Evolutionary conservation across 73 alveolate genomes (phyloP).

Genomic region (Breviolum minutum): DNA sequence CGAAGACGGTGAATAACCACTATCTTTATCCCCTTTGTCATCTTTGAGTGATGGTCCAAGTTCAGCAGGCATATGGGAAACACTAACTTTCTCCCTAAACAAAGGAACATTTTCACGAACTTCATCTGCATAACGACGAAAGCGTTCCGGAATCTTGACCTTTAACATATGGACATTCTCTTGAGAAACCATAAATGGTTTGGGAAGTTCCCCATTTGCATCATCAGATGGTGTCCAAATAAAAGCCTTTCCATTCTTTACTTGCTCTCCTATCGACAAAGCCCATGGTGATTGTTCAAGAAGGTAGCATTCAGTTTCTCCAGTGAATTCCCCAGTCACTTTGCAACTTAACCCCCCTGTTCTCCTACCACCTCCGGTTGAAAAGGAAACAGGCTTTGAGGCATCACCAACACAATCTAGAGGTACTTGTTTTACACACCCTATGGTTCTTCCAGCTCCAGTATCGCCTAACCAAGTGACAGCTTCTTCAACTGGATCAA

Average conservation of each 20-base stretch:
- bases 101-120: conserved; percentile 8
- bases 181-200: conserved; percentile 1
- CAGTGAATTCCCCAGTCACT: not conserved
- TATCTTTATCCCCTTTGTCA: not conserved
- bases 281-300: conserved; percentile 28
- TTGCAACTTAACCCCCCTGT: not conserved
- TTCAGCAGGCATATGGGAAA: not conserved
- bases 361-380: conserved; percentile 21
- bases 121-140: conserved; percentile 1
- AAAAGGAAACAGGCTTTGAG: not conserved
- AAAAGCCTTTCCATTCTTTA: not conserved
- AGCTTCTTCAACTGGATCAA: not conserved
- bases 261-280: conserved; percentile 14
- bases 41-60: no score
- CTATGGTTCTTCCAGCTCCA: not conserved
- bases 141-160: not conserved
- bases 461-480: not conserved
- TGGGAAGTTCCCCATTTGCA: not conserved
- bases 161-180: not conserved
- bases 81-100: not conserved
- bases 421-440: not conserved
- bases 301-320: not conserved
- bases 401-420: not conserved
- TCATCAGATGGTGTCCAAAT: not conserved
- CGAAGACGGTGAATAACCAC: not conserved